Percentiles rank a stretch among this genome's conserved stretches.
Evolutionary conservation across 768 basidiomycete genomes (phyloP).

Genomic region (Termitomyces sp.): DNA sequence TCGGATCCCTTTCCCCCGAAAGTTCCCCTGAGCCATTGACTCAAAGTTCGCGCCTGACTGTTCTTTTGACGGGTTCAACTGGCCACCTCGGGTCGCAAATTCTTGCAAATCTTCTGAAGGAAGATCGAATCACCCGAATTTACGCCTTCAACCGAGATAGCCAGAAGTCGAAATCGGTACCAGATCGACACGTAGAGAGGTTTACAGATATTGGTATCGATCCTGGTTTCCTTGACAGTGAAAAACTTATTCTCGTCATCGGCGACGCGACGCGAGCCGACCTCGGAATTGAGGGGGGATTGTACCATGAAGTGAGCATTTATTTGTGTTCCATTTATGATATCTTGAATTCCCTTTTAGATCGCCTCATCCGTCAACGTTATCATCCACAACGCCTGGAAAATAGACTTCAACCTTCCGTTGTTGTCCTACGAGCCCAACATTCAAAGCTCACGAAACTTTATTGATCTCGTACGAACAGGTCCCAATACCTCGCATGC

Average conservation of each 20-base stretch:
- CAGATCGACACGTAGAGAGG: constrained; percentile 1
- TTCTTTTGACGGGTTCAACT: constrained; percentile 1
- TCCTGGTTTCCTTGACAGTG: background rate
- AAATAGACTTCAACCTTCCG: constrained; percentile 4
- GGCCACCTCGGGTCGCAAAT: constrained; percentile 1
- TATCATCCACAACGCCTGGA: no score
- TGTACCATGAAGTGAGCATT: background rate
- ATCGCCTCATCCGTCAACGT: background rate
- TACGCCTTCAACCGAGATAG: constrained; percentile 1
- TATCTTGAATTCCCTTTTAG: background rate
- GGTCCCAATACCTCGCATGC: background rate
- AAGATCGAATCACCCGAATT: background rate
- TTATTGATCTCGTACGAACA: constrained; percentile 1
- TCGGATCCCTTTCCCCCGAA: background rate
- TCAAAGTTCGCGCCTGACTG: background rate
- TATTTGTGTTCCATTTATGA: background rate
- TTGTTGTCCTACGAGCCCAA: constrained; percentile 2
- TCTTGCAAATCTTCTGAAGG: background rate
- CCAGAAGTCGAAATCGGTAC: background rate
- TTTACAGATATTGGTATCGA: constrained; percentile 2
- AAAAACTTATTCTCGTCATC: background rate
- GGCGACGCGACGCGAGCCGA: background rate
- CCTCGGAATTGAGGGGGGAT: background rate
- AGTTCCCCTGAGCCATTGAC: background rate
- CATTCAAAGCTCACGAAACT: background rate